These are phyloP conservation scores for Plectosphaerella sp. DNA, from an alignment of 2,329 filamentous ascomycete species.

Conservation along the genomic window DNA sequence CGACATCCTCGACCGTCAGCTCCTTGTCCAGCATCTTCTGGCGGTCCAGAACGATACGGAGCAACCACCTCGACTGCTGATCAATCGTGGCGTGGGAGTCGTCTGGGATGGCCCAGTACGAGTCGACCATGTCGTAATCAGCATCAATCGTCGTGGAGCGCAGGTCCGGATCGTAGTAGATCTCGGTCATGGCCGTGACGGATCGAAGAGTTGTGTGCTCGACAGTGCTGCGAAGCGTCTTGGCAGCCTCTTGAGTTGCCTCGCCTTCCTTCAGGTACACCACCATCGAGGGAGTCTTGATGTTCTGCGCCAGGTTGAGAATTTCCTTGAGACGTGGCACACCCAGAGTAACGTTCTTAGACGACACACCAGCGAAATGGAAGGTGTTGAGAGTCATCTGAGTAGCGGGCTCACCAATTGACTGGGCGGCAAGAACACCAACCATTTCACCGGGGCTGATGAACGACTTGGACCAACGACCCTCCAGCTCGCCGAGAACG, in stretches of 20 bases:
- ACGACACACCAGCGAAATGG: slow-evolving; percentile 99
- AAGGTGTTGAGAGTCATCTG: slow-evolving; percentile 99
- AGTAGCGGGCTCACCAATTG: slow-evolving; percentile 96
- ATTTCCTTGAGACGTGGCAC: slow-evolving; percentile 99
- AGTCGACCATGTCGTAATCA: slow-evolving; percentile 91
- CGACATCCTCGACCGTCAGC: slow-evolving; percentile 86
- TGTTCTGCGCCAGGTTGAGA: slow-evolving; percentile 94
- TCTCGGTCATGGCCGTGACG: slow-evolving; percentile 87
- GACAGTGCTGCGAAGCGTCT: slow-evolving; percentile 79
- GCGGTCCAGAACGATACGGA: slow-evolving; percentile 84
- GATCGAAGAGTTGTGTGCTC: slow-evolving; percentile 93
- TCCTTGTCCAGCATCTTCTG: slow-evolving; percentile 95
- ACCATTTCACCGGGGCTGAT: slow-evolving; percentile 98
- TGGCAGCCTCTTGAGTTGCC: slow-evolving; percentile 73
- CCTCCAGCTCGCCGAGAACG: slow-evolving; percentile 85
- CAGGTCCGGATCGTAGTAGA: slow-evolving; percentile 95
- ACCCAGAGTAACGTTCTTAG: slow-evolving; percentile 99
- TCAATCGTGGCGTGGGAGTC: slow-evolving; percentile 59
- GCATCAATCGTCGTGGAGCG: slow-evolving; percentile 79
- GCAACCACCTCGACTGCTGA: slow-evolving; percentile 87
- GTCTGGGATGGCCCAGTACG: slow-evolving; percentile 91
- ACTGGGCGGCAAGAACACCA: slow-evolving; percentile 93
- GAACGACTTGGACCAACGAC: slow-evolving; percentile 77
- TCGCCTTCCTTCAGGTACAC: slow-evolving; percentile 70
- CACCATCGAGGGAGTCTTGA: slow-evolving; percentile 97